phyloP scores from a whole-genome alignment of 2,329 filamentous ascomycete genomes.

The Fusarium piperis region DNA sequence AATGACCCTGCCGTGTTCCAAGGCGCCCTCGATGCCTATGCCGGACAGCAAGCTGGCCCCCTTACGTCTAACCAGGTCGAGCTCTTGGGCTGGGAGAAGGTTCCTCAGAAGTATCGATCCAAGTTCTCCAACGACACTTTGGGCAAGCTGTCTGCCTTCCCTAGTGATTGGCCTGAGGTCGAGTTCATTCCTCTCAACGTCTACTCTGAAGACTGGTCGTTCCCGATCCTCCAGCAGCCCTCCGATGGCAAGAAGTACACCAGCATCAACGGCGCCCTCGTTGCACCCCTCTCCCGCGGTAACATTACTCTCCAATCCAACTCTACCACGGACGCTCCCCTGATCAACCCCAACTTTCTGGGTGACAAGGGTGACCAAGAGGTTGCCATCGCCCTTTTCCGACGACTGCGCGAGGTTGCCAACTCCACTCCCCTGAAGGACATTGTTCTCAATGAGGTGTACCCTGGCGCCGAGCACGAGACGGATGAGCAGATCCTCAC shows the following conservation, averaged over 20 bases:
- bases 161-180: slow-evolving; percentile 49
- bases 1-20: slow-evolving; percentile 26
- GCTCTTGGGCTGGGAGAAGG: slow-evolving; percentile 40
- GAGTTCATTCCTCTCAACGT: slow-evolving; percentile 42
- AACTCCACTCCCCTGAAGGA: slow-evolving; percentile 40
- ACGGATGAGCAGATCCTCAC: slow-evolving; percentile 55
- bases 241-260: slow-evolving; percentile 35
- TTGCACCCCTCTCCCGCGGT: slow-evolving; percentile 55
- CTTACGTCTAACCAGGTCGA: slow-evolving; percentile 39
- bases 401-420: slow-evolving; percentile 51
- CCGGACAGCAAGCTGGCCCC: slow-evolving; percentile 23
- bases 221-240: slow-evolving; percentile 32
- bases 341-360: slow-evolving; percentile 59
- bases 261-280: slow-evolving; percentile 45
- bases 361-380: slow-evolving; percentile 54
- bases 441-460: slow-evolving; percentile 50
- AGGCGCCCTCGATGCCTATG: slow-evolving; percentile 25
- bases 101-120: slow-evolving; percentile 30
- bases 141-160: slow-evolving; percentile 35
- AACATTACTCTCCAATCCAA: slow-evolving; percentile 53
- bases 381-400: slow-evolving; percentile 54
- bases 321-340: slow-evolving; percentile 49
- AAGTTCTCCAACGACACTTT: slow-evolving; percentile 28
- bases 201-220: slow-evolving; percentile 32
- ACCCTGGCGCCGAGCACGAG: slow-evolving; percentile 26